These are phyloP conservation scores for Microcyclospora pomicola DNA, from an alignment of 2,329 filamentous ascomycete species.

Conservation along the genomic window DNA sequence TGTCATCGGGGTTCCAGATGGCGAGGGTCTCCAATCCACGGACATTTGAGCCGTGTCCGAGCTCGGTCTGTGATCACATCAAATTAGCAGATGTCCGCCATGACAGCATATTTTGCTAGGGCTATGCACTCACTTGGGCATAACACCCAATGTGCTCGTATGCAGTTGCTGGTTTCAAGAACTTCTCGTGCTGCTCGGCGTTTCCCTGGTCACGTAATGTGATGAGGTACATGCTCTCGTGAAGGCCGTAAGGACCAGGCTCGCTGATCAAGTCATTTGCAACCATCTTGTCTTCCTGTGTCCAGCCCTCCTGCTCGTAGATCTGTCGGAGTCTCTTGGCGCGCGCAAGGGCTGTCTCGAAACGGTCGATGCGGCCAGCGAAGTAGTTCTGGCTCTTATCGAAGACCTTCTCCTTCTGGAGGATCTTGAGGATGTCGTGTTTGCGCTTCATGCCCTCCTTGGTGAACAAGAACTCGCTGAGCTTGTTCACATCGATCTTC, in stretches of 20 bases:
- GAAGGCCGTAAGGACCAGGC: slow-evolving; percentile 59
- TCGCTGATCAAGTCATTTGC: slow-evolving; percentile 60
- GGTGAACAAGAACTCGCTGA: slow-evolving; percentile 57
- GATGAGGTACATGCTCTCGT: slow-evolving; percentile 56
- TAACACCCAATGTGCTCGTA: slow-evolving; percentile 69
- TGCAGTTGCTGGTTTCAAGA: slow-evolving; percentile 52
- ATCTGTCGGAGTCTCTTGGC: slow-evolving; percentile 58
- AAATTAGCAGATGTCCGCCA: not conserved
- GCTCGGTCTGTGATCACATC: slow-evolving; percentile 52
- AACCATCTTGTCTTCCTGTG: slow-evolving; percentile 45
- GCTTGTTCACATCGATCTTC: slow-evolving; percentile 50
- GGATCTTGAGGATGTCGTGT: slow-evolving; percentile 46
- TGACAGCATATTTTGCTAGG: too few species aligned
- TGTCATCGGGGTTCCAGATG: slow-evolving; percentile 58
- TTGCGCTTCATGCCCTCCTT: slow-evolving; percentile 49
- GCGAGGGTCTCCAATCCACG: slow-evolving; percentile 58
- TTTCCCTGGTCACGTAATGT: slow-evolving; percentile 60
- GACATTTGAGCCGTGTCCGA: slow-evolving; percentile 68
- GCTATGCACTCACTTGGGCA: slow-evolving; percentile 25
- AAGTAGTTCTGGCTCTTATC: slow-evolving; percentile 71
- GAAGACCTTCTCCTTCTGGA: slow-evolving; percentile 55
- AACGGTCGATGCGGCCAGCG: slow-evolving; percentile 52
- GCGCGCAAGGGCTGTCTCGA: slow-evolving; percentile 55
- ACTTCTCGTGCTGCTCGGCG: slow-evolving; percentile 58
- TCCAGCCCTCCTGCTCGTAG: slow-evolving; percentile 53